These are phyloP conservation scores for Ophiostoma sp. DNA, from an alignment of 2,329 filamentous ascomycete species.

Conservation along the genomic window DNA sequence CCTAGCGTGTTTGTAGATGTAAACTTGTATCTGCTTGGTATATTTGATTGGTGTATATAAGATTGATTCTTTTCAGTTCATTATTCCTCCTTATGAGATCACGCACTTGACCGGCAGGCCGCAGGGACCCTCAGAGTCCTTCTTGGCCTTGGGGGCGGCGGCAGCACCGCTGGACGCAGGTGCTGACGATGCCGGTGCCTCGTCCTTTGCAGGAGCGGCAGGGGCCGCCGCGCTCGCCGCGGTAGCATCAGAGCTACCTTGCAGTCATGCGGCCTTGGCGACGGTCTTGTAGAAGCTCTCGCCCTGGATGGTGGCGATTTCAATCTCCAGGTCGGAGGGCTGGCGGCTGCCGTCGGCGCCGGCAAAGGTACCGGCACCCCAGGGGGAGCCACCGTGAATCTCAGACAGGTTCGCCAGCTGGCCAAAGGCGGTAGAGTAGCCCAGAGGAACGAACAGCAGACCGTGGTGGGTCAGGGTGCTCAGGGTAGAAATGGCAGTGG, in stretches of 20 bases:
- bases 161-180: conserved; percentile 17
- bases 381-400: conserved; percentile 79
- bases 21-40: neutral
- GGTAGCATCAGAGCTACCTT: conserved; percentile 46
- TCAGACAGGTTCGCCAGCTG: conserved; percentile 66
- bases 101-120: conserved; percentile 27
- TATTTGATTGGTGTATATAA: conserved; percentile 6
- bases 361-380: conserved; percentile 91
- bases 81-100: conserved; percentile 4
- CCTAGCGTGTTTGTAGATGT: neutral
- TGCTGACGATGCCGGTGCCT: conserved; percentile 21
- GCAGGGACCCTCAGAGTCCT: conserved; percentile 24
- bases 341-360: conserved; percentile 74
- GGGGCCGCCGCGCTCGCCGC: conserved; percentile 25
- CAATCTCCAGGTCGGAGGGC: conserved; percentile 68
- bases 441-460: conserved; percentile 91
- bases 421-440: conserved; percentile 75
- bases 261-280: conserved; percentile 69
- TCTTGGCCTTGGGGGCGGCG: conserved; percentile 25
- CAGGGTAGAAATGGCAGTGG: conserved; percentile 72
- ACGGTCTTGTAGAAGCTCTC: conserved; percentile 75
- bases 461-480: conserved; percentile 89
- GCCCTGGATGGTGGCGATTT: conserved; percentile 77
- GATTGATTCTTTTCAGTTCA: neutral
- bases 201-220: neutral